These are phyloP conservation scores for Ricinus communis DNA, from an alignment of 345 rosid species.

Conservation along the genomic window DNA sequence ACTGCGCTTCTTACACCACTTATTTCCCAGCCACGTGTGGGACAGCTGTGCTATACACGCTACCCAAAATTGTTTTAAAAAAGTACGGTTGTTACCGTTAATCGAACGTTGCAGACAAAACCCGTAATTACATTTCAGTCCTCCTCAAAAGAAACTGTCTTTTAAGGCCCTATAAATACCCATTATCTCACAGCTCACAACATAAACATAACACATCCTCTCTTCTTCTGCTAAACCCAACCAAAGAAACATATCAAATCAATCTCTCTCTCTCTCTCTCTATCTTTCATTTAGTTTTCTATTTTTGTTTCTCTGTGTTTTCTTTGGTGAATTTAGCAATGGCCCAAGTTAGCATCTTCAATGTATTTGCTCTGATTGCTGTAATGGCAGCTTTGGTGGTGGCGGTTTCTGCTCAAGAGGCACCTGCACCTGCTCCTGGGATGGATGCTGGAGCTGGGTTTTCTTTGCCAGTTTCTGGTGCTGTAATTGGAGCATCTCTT, in stretches of 20 bases:
- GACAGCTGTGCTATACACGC: not conserved
- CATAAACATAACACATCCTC: no score
- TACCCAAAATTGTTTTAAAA: not conserved
- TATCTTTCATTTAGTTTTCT: no score
- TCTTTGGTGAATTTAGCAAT: conserved; percentile 8
- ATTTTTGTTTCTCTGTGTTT: not conserved
- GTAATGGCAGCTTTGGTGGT: not conserved
- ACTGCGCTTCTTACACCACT: not conserved
- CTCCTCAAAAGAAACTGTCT: not conserved
- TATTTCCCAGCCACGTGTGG: not conserved
- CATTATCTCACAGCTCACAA: no score
- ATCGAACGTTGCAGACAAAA: not conserved
- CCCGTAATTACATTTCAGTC: not conserved
- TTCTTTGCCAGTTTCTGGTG: conserved; percentile 27
- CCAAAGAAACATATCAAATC: no score
- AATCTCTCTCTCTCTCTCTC: no score
- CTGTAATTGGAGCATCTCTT: conserved; percentile 23
- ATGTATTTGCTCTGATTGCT: conserved; percentile 18
- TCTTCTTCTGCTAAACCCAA: no score
- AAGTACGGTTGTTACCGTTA: conserved; percentile 1
- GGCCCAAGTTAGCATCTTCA: conserved; percentile 32
- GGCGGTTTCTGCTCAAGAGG: conserved; percentile 40
- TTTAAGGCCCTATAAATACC: not conserved
- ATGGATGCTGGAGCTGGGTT: conserved; percentile 33
- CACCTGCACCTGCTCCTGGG: conserved; percentile 33